phyloP scores from a whole-genome alignment of 1,284 basidiomycete species.

The Heterobasidion occidentale region DNA sequence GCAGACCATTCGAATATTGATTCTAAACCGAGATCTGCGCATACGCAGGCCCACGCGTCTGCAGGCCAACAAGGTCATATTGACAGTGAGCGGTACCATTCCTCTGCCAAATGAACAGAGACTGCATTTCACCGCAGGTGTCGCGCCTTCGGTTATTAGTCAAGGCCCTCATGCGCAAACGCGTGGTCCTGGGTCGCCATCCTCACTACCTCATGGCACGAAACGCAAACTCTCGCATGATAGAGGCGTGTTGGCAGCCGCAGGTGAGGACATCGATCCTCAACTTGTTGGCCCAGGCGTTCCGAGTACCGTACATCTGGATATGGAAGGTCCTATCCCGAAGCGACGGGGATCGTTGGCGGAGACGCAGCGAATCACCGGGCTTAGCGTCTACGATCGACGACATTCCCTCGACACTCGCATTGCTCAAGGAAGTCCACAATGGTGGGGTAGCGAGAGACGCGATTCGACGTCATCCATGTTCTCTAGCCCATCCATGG shows the following conservation, averaged over 20 bases:
- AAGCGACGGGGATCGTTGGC: constrained; percentile 76
- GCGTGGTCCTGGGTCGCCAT: constrained; percentile 26
- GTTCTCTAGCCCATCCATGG: constrained; percentile 54
- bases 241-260: constrained; percentile 37
- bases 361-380: constrained; percentile 64
- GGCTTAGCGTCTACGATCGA: constrained; percentile 66
- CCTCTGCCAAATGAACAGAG: not conserved
- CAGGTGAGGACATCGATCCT: constrained; percentile 56
- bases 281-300: constrained; percentile 63
- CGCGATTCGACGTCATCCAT: constrained; percentile 65
- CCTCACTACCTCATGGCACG: constrained; percentile 45
- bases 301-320: constrained; percentile 40
- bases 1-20: constrained; percentile 40
- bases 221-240: constrained; percentile 78
- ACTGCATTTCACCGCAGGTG: constrained; percentile 5
- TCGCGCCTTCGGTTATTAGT: constrained; percentile 4
- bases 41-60: constrained; percentile 11
- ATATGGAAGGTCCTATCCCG: constrained; percentile 58
- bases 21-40: constrained; percentile 14
- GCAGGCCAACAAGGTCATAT: constrained; percentile 9
- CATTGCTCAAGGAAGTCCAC: constrained; percentile 23
- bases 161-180: constrained; percentile 14
- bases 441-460: constrained; percentile 57
- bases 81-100: constrained; percentile 3
- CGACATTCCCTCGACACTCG: constrained; percentile 68